A percentile compares a stretch with the other conserved stretches of the same genome.
These are phyloP conservation scores for Psilocybe sp. DNA, from an alignment of 768 basidiomycete species.

Conservation along the genomic window DNA sequence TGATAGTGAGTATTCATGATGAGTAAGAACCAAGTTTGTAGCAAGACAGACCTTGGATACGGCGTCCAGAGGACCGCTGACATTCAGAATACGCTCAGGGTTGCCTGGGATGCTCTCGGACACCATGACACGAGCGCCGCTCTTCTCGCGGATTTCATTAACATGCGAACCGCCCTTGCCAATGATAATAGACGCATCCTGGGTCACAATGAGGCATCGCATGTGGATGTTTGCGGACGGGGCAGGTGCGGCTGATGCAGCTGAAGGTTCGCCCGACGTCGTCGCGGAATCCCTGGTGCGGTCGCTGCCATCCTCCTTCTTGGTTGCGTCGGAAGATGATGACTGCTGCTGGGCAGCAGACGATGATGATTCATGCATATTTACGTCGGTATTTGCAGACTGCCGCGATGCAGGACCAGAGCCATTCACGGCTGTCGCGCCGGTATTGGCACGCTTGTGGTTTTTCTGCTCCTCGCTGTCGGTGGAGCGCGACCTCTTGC, in stretches of 20 bases:
- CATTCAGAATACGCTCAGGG: slow-evolving; percentile 97
- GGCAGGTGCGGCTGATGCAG: slow-evolving; percentile 36
- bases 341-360: slow-evolving; percentile 45
- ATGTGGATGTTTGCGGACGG: slow-evolving; percentile 90
- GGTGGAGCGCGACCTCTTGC: slow-evolving; percentile 86
- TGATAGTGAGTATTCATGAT: slow-evolving; percentile 5
- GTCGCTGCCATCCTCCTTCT: slow-evolving; percentile 37
- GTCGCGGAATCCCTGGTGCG: slow-evolving; percentile 43
- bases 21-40: slow-evolving; percentile 3
- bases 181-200: slow-evolving; percentile 99
- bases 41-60: slow-evolving; percentile 80
- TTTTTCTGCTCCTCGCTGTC: slow-evolving; percentile 78
- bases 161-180: slow-evolving; percentile 95
- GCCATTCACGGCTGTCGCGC: slow-evolving; percentile 67
- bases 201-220: slow-evolving; percentile 97
- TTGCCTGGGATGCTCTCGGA: slow-evolving; percentile 99
- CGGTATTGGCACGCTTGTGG: slow-evolving; percentile 83
- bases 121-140: slow-evolving; percentile 93
- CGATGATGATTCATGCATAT: slow-evolving; percentile 60
- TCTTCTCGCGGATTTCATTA: slow-evolving; percentile 98
- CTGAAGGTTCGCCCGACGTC: slow-evolving; percentile 46
- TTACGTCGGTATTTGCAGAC: slow-evolving; percentile 55
- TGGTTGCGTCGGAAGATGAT: slow-evolving; percentile 42
- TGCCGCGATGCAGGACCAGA: slow-evolving; percentile 44
- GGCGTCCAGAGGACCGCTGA: slow-evolving; percentile 95